These are phyloP conservation scores for Phytophthora pluvialis DNA, from an alignment of 352 stramenopile genomes.

Conservation along the genomic window DNA sequence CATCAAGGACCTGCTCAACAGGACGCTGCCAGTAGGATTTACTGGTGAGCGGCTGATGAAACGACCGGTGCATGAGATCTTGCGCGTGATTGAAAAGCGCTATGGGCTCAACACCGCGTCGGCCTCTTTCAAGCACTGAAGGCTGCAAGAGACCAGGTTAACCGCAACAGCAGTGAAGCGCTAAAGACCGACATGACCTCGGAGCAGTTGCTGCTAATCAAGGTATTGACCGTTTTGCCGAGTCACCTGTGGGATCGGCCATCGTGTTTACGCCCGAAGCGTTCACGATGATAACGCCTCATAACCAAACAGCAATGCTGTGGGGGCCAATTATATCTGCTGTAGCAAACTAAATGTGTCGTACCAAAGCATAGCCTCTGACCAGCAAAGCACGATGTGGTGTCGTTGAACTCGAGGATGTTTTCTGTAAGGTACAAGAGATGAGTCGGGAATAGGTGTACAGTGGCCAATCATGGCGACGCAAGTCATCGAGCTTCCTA, in stretches of 20 bases:
- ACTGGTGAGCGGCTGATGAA: not conserved
- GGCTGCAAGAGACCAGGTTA: no score
- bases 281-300: not conserved
- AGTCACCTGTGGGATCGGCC: not conserved
- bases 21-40: not conserved
- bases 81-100: not conserved
- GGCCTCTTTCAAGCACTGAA: not conserved
- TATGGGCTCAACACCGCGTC: not conserved
- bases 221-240: not conserved
- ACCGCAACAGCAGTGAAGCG: not conserved
- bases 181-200: not conserved
- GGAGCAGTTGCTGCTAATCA: not conserved
- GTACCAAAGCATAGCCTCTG: no score
- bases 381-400: no score
- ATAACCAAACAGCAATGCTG: no score
- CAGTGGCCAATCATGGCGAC: no score
- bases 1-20: not conserved
- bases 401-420: no score
- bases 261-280: not conserved
- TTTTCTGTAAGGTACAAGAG: no score
- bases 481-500: no score
- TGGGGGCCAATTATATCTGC: no score
- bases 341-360: no score
- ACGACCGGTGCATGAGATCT: not conserved
- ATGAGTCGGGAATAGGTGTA: no score